These are phyloP conservation scores for Oropetium thomaeum DNA, from an alignment of 176 grass and related monocot species.

Conservation along the genomic window DNA sequence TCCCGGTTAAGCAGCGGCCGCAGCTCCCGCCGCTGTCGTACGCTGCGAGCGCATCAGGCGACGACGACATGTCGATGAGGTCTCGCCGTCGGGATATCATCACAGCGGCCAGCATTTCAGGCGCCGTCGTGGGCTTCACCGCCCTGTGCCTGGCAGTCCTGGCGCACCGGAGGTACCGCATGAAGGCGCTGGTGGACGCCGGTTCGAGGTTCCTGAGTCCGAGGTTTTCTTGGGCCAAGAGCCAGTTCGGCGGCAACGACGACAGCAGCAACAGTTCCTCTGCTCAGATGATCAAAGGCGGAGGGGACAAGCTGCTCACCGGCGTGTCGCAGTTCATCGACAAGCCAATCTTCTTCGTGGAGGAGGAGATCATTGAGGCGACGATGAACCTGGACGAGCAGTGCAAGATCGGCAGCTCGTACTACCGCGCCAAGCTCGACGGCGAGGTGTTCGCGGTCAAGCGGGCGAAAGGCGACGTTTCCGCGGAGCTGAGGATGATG, in stretches of 20 bases:
- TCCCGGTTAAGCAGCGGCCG: conserved; percentile 50
- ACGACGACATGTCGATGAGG: neutral
- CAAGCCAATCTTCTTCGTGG: conserved; percentile 46
- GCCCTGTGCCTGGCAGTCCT: conserved; percentile 23
- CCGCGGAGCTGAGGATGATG: conserved; percentile 53
- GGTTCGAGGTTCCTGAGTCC: neutral
- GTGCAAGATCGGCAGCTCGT: conserved; percentile 38
- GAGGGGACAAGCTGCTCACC: conserved; percentile 49
- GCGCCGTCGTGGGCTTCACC: conserved; percentile 28
- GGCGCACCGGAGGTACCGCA: conserved; percentile 20
- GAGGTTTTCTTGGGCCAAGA: conserved; percentile 27
- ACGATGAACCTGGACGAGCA: conserved; percentile 51
- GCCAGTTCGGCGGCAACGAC: neutral
- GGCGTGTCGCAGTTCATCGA: conserved; percentile 65
- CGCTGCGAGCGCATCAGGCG: neutral
- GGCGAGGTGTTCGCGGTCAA: conserved; percentile 56
- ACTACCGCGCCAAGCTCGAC: conserved; percentile 49
- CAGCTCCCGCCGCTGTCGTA: conserved; percentile 26
- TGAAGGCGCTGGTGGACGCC: conserved; percentile 2
- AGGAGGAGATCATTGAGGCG: conserved; percentile 45
- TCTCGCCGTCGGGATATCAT: neutral
- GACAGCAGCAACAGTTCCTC: conserved; percentile 4
- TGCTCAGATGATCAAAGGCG: conserved; percentile 12
- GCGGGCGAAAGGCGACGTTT: conserved; percentile 46
- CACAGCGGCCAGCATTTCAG: conserved; percentile 4